Base-by-base conservation (phyloP, 768 basidiomycete genomes). In the Lentinus tigrinus region DNA sequence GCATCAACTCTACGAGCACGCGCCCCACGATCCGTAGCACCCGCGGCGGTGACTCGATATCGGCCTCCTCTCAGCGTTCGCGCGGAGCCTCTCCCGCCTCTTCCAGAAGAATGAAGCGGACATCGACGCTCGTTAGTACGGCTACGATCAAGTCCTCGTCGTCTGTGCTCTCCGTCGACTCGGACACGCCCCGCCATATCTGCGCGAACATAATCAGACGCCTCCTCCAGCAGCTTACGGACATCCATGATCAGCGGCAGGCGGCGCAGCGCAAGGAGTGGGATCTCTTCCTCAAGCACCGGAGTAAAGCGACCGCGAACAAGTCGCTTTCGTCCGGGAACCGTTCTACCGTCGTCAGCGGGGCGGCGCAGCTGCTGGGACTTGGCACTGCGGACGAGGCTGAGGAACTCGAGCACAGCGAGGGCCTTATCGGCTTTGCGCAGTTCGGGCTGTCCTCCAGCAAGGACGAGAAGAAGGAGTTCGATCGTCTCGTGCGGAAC, bases 341-440 rank as follows among this genome's bases (percentile, higher is more conserved):
- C 47, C 51, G 60, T 2, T 48, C 61, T 14, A 42, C 65, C 2
- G 40, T 55, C 21, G 62, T 65, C 64, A 26, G 65, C 65, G 79
- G 81, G 0, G 85, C 85, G 0, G 89, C 88, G 4, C 83, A 82
- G 4, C 75, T 93, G 37, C 77, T 91, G 3, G 90, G 89, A 9
- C 76, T 88, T 2, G 85, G 85, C 14, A 82, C 83, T 7, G 78
- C 78, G 1, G 75, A 79, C 31, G 86, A 84, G 54, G 85, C 84
- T 55, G 89, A 91, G 47, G 93, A 95, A 66, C 77, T 93, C 40
- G 74, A 77, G 28, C 93, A 95, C 70, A 87, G 82, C 23, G 92
- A 93, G 34, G 93, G 93, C 1, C 70, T 98, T 27, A 88, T 99
- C 54, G 95, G 93, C 1, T 89, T 99, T 57, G 89, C 91, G 16